These are phyloP conservation scores for Dendrostoma leiphaemia DNA, from an alignment of 2,329 filamentous ascomycete species.

Conservation along the genomic window DNA sequence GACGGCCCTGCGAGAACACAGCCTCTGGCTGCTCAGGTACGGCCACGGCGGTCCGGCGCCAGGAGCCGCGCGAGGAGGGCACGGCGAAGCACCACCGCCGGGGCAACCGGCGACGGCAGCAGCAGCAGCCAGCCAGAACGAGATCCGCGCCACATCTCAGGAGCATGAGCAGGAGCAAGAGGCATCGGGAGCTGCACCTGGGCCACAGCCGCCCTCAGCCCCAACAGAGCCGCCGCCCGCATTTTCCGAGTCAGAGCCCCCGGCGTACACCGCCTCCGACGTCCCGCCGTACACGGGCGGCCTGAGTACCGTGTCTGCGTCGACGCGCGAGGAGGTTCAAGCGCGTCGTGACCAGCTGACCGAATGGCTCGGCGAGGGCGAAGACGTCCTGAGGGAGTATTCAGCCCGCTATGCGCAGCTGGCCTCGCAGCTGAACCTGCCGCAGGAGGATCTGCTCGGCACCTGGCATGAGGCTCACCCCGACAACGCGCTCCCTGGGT, in stretches of 20 bases:
- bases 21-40: conserved; percentile 29
- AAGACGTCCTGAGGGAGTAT: conserved; percentile 30
- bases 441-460: conserved; percentile 28
- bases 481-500: conserved; percentile 30
- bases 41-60: conserved; percentile 20
- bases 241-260: conserved; percentile 21
- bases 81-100: background rate
- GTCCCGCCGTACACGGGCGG: conserved; percentile 27
- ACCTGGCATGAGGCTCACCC: conserved; percentile 30
- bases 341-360: conserved; percentile 27
- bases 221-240: conserved; percentile 6
- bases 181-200: background rate
- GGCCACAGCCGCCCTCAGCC: background rate
- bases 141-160: conserved; percentile 5
- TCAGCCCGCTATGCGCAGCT: conserved; percentile 29
- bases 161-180: too few relatives aligned
- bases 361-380: conserved; percentile 28
- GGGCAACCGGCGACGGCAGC: background rate
- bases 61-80: background rate
- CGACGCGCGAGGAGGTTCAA: conserved; percentile 26
- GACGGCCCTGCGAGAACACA: conserved; percentile 29
- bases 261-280: conserved; percentile 27
- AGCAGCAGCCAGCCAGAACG: background rate
- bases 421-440: conserved; percentile 24
- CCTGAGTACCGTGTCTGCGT: conserved; percentile 23